These are phyloP conservation scores for Alternaria viburni DNA, from an alignment of 2,329 filamentous ascomycete genomes.

Conservation along the genomic window DNA sequence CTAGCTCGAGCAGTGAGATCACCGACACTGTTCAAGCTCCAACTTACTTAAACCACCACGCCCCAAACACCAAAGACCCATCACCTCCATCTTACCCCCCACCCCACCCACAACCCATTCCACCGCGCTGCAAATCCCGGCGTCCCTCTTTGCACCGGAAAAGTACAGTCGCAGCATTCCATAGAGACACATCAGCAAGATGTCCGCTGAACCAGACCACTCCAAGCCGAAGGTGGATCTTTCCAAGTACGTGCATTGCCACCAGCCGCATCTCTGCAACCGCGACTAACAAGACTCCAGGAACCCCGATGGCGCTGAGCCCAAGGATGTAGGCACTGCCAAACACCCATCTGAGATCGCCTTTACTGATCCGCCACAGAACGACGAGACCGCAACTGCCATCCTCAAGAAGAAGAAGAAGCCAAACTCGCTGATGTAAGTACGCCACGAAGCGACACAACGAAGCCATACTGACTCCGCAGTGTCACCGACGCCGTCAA, in stretches of 20 bases:
- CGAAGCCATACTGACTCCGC: slow-evolving; percentile 39
- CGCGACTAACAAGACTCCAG: slow-evolving; percentile 61
- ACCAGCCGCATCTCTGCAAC: slow-evolving; percentile 9
- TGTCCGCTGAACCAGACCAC: slow-evolving; percentile 60
- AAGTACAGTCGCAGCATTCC: slow-evolving; percentile 22
- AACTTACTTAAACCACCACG: slow-evolving; percentile 46
- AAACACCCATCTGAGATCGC: slow-evolving; percentile 12
- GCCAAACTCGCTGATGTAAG: slow-evolving; percentile 97
- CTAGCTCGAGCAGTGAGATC: slow-evolving; percentile 35
- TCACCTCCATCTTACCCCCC: slow-evolving; percentile 37
- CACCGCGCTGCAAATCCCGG: slow-evolving; percentile 23
- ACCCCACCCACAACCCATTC: slow-evolving; percentile 22
- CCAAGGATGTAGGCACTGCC: slow-evolving; percentile 70
- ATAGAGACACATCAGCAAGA: slow-evolving; percentile 37
- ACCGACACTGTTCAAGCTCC: slow-evolving; percentile 32
- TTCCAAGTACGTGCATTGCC: slow-evolving; percentile 50
- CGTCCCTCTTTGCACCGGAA: slow-evolving; percentile 11
- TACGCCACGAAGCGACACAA: slow-evolving; percentile 16
- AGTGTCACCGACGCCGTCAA: slow-evolving; percentile 98
- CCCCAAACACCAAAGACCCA: slow-evolving; percentile 26
- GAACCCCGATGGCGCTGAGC: slow-evolving; percentile 87
- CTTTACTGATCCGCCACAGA: slow-evolving; percentile 59
- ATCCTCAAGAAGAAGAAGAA: slow-evolving; percentile 99
- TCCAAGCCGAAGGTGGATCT: slow-evolving; percentile 58
- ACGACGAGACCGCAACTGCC: slow-evolving; percentile 90